Conservation (phyloP, 352 stramenopile genomes). For the Globisporangium radiosum region DNA sequence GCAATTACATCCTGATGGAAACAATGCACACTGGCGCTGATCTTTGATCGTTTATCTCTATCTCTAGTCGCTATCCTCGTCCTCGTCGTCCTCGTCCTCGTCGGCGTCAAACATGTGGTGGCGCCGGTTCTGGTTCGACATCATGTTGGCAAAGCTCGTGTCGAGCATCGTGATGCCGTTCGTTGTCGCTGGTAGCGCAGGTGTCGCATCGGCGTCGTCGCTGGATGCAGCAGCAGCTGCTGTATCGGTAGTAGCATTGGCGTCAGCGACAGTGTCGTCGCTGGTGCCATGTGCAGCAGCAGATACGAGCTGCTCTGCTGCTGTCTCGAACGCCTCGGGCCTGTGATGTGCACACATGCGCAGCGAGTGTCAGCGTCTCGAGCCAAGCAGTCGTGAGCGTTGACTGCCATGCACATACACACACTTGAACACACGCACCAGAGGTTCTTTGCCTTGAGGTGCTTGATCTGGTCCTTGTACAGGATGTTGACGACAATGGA, state of each 20-base stretch:
- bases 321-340: slow-evolving; percentile 48
- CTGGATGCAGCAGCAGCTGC: slow-evolving; percentile 3
- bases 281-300: no score
- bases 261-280: slow-evolving; percentile 17
- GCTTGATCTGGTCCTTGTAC: slow-evolving; percentile 98
- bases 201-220: slow-evolving; percentile 17
- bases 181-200: slow-evolving; percentile 1
- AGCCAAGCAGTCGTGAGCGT: background rate
- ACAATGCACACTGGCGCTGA: background rate
- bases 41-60: slow-evolving; percentile 22
- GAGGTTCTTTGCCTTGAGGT: slow-evolving; percentile 91
- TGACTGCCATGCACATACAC: no score
- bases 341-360: slow-evolving; percentile 16
- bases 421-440: slow-evolving; percentile 43
- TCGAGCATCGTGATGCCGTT: slow-evolving; percentile 58
- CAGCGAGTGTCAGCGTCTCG: background rate
- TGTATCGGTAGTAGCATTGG: slow-evolving; percentile 7
- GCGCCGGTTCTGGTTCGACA: slow-evolving; percentile 70
- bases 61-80: slow-evolving; percentile 33
- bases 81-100: slow-evolving; percentile 52
- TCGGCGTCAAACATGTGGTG: slow-evolving; percentile 55
- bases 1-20: no score
- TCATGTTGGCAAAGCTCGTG: slow-evolving; percentile 37
- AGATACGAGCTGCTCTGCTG: background rate
- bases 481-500: slow-evolving; percentile 95